Evolutionary conservation across 2,329 filamentous ascomycete genomes (phyloP).

Genomic region (Paecilomyces formosus): DNA sequence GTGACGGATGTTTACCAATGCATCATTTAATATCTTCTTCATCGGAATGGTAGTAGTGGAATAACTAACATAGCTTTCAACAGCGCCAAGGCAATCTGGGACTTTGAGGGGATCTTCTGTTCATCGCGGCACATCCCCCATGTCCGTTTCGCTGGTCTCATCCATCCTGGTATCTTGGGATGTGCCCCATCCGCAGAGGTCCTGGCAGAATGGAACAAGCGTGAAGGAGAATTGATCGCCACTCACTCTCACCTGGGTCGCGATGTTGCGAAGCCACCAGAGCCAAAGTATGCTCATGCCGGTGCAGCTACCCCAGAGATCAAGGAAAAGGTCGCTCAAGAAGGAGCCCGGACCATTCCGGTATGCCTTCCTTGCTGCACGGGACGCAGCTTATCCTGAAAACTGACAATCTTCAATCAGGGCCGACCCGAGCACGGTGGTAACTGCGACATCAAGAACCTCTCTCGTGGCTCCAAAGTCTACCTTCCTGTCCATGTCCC

Average conservation of each 20-base stretch:
- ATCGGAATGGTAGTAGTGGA: not conserved
- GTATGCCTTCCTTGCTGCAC: conserved; percentile 23
- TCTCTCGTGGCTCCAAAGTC: conserved; percentile 70
- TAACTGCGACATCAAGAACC: conserved; percentile 87
- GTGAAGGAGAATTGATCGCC: conserved; percentile 72
- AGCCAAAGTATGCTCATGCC: conserved; percentile 64
- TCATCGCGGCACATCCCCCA: conserved; percentile 79
- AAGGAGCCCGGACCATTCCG: conserved; percentile 80
- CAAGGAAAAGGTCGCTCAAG: conserved; percentile 60
- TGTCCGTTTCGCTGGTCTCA: conserved; percentile 80
- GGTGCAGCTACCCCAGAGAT: conserved; percentile 54
- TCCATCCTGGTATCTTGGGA: conserved; percentile 86
- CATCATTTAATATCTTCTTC: not conserved
- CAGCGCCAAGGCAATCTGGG: conserved; percentile 65
- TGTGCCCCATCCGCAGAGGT: conserved; percentile 76
- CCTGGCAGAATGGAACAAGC: conserved; percentile 72
- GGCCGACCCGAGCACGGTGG: conserved; percentile 80
- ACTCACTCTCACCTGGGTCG: conserved; percentile 58
- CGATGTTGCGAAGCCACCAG: conserved; percentile 69
- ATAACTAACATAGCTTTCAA: not conserved
- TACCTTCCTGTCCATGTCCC: conserved; percentile 81
- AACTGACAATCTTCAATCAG: conserved; percentile 7
- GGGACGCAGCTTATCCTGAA: not conserved
- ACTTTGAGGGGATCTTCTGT: conserved; percentile 72
- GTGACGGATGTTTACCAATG: conserved; percentile 36